Evolutionary conservation across 768 basidiomycete genomes (phyloP).

Genomic region (Suillus spraguei): DNA sequence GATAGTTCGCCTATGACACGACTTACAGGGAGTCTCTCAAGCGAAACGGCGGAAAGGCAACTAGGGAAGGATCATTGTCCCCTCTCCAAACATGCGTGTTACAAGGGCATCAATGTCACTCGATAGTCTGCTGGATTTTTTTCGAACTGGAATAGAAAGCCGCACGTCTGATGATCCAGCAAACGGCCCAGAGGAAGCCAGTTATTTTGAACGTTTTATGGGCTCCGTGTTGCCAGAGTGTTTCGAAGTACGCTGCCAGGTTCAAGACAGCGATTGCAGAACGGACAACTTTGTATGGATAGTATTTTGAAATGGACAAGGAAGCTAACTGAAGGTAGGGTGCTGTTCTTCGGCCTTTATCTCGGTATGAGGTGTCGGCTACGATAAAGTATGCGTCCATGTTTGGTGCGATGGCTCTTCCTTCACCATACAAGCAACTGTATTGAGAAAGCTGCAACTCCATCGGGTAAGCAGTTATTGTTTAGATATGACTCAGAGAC

Average conservation of each 20-base stretch:
- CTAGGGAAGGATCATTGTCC: slow-evolving; percentile 17
- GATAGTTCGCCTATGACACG: not conserved
- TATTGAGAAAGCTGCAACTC: slow-evolving; percentile 49
- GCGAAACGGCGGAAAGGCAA: slow-evolving; percentile 32
- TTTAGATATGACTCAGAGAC: not conserved
- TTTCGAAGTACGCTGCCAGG: slow-evolving; percentile 27
- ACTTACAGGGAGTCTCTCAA: slow-evolving; percentile 10
- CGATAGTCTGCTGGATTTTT: slow-evolving; percentile 20
- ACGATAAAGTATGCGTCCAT: slow-evolving; percentile 33
- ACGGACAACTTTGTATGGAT: slow-evolving; percentile 1
- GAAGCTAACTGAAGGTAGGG: slow-evolving; percentile 26
- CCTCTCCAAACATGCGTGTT: slow-evolving; percentile 12
- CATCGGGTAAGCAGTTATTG: slow-evolving; percentile 28
- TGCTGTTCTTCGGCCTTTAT: slow-evolving; percentile 41
- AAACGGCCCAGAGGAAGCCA: not conserved
- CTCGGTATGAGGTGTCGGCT: slow-evolving; percentile 41
- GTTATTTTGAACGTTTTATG: slow-evolving; percentile 37
- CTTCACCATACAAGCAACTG: slow-evolving; percentile 36
- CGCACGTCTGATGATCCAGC: not conserved
- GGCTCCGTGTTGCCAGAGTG: slow-evolving; percentile 37
- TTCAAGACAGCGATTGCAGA: not conserved
- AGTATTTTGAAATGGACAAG: not conserved
- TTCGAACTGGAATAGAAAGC: slow-evolving; percentile 16
- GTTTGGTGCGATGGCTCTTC: slow-evolving; percentile 16
- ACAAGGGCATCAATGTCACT: slow-evolving; percentile 24